Evolutionary conservation across 192 early-diverging fungal species (phyloP), one percentile per base, ranked within the genome.

Genomic region (Coemansia reversa): DNA sequence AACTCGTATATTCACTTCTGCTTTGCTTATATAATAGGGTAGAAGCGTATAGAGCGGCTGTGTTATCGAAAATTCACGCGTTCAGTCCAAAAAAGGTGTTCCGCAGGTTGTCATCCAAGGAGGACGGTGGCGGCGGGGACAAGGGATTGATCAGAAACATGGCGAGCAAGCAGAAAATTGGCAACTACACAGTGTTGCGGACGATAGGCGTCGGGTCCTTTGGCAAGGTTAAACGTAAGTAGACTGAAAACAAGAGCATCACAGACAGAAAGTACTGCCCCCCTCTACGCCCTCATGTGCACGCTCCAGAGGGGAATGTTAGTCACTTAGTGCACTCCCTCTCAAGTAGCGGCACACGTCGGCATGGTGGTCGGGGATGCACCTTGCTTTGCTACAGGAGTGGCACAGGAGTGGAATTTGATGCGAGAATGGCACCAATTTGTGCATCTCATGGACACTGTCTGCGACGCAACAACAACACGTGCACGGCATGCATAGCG

Each of bases 121-220:
- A 70, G 66, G 70, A 67, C 53, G 28, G 65, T 16, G 54, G 51
- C 4, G 52, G 42, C 56, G 62, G 42, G 54, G 61, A 55, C 33
- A 76, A 66, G 55, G 42, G 45, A 22, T 52, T 48, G 24, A 25
- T 58, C 45, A 64, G 30, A 58, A 60, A 30, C 62, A 79, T 79
- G 76, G 69, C 77, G 48, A 51, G 60, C 60, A 81, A 74, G 52
- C 75, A 76, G 39, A 79, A 72, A 62, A 91, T 93, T 69, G 97
- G 97, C 2, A 94, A 94, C 74, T 98, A 98, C 67, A 93, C 91
- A 51, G 85, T 97, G 29, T 83, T 97, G 49, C 91, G 95, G 70
- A 97, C 95, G n/a, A 87, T 98, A 22, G 97, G 97, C 54, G 89
- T 92, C 23, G 97, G 97, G 11, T 94, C 93, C 7, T 98, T 98